Conservation (phyloP, 306 rosid genomes). For the Prunus dulcis region DNA sequence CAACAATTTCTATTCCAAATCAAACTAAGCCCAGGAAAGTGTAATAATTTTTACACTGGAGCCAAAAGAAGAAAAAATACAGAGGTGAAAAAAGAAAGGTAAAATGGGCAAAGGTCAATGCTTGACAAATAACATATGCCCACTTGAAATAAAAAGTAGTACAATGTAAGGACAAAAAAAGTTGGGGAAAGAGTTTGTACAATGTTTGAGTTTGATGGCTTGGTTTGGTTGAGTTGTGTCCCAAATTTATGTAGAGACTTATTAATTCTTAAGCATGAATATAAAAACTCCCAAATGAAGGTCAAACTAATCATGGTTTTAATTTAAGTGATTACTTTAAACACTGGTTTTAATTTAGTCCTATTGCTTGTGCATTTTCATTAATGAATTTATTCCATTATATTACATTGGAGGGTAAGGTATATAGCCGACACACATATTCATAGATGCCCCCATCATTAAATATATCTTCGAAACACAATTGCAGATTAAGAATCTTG, state of each 20-base stretch:
- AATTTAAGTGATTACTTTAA: constrained; percentile 25
- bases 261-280: not conserved
- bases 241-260: not conserved
- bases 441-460: constrained; percentile 41
- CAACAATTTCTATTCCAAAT: too few species aligned
- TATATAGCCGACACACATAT: constrained; percentile 48
- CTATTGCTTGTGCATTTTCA: constrained; percentile 31
- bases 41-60: too few species aligned
- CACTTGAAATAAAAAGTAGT: not conserved
- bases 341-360: constrained; percentile 20
- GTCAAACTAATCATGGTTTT: constrained; percentile 50
- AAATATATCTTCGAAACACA: constrained; percentile 24
- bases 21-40: too few species aligned
- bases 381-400: constrained; percentile 9
- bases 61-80: too few species aligned
- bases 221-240: not conserved
- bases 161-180: not conserved
- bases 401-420: constrained; percentile 44
- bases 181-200: not conserved
- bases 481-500: constrained; percentile 21
- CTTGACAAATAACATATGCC: not conserved
- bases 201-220: not conserved
- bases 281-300: constrained; percentile 31
- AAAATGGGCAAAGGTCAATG: not conserved
- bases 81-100: not conserved